These are phyloP conservation scores for Penicillium sp. DNA, from an alignment of 2,329 filamentous ascomycete species.

Conservation along the genomic window DNA sequence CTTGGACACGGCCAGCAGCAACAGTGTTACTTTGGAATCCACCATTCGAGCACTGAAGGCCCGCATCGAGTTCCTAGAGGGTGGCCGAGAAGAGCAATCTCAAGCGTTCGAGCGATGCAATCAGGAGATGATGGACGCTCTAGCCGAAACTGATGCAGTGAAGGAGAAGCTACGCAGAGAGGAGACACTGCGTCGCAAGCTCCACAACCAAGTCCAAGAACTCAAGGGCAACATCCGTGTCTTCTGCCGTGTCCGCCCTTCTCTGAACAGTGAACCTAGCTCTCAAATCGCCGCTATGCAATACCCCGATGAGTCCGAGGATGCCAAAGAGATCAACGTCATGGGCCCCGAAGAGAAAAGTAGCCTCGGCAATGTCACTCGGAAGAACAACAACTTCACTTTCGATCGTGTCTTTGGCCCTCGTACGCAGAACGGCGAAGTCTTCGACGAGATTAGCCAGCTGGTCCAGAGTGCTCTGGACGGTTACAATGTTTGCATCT, in stretches of 20 bases:
- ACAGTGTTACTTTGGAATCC: conserved; percentile 71
- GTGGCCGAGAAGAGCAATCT: conserved; percentile 85
- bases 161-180: conserved; percentile 86
- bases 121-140: conserved; percentile 75
- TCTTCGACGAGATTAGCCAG: conserved; percentile 96
- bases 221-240: conserved; percentile 98
- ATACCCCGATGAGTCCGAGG: conserved; percentile 78
- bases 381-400: conserved; percentile 81
- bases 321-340: conserved; percentile 84
- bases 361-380: conserved; percentile 74
- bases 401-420: conserved; percentile 94
- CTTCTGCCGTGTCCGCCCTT: conserved; percentile 91
- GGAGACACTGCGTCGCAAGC: conserved; percentile 83
- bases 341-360: conserved; percentile 82
- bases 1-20: conserved; percentile 63
- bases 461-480: conserved; percentile 95
- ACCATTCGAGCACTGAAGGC: conserved; percentile 76
- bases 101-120: conserved; percentile 83
- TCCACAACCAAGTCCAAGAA: conserved; percentile 98
- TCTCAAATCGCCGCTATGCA: conserved; percentile 73
- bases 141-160: conserved; percentile 69
- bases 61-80: conserved; percentile 87
- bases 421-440: conserved; percentile 74
- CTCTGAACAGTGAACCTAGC: conserved; percentile 60
- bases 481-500: conserved; percentile 98